Evolutionary conservation across 192 early-diverging fungal genomes (phyloP).

Genomic region (Coemansia furcata): DNA sequence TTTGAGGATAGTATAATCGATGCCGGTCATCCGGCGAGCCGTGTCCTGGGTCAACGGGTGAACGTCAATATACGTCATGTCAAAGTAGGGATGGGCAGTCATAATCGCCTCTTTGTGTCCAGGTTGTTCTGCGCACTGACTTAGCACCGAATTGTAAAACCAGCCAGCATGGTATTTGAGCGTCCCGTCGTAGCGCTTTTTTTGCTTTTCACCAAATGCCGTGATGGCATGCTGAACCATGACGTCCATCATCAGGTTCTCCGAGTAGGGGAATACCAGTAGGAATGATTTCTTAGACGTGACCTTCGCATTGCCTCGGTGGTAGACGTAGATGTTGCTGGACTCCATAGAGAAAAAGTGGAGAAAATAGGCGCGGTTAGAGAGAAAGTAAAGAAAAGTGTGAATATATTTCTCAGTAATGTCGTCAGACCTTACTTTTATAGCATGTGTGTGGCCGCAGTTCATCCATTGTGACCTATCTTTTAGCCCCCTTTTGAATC

Average conservation of each 20-base stretch:
- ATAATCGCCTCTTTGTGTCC: too few relatives aligned
- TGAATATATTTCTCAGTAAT: too few relatives aligned
- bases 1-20: neutral
- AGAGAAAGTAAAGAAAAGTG: neutral
- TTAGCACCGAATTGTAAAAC: neutral
- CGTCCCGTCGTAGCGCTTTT: neutral
- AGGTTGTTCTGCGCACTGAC: too few relatives aligned
- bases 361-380: too few relatives aligned
- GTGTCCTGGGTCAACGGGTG: neutral
- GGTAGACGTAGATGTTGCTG: neutral
- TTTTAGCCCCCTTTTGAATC: too few relatives aligned
- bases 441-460: too few relatives aligned
- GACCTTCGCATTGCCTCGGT: neutral
- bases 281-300: neutral
- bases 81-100: too few relatives aligned
- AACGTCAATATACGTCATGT: neutral
- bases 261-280: neutral
- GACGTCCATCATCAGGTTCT: neutral
- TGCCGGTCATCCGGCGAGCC: neutral
- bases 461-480: too few relatives aligned
- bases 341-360: neutral
- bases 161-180: neutral
- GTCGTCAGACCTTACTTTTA: too few relatives aligned
- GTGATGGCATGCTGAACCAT: neutral
- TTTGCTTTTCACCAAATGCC: neutral